Percentiles rank a stretch among this genome's conserved stretches.
phyloP scores from a whole-genome alignment of 495 filamentous ascomycete species.

The Pseudomonodictys pantanalensis region DNA sequence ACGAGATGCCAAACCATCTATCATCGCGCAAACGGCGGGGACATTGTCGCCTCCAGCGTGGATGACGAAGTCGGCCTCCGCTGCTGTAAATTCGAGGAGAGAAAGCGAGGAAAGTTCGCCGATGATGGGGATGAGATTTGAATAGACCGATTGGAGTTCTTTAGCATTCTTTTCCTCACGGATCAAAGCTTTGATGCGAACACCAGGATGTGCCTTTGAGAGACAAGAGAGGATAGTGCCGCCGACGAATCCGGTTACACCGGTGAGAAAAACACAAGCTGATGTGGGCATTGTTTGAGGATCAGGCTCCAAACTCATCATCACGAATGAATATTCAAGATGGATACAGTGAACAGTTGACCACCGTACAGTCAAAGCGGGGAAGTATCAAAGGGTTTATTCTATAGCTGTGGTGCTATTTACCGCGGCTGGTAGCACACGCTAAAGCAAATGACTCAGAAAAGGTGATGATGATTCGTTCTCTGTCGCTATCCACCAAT shows the following conservation, averaged over 20 bases:
- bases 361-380: conserved; percentile 19
- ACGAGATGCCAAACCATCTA: conserved; percentile 27
- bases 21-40: conserved; percentile 29
- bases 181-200: conserved; percentile 30
- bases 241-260: conserved; percentile 26
- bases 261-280: conserved; percentile 25
- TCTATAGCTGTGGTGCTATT: conserved; percentile 17
- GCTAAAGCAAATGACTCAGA: conserved; percentile 20
- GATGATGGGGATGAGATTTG: conserved; percentile 31
- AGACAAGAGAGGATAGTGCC: conserved; percentile 29
- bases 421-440: conserved; percentile 14
- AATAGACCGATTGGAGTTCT: conserved; percentile 31
- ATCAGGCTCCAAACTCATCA: conserved; percentile 25
- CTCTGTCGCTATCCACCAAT: conserved; percentile 10
- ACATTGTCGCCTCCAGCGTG: conserved; percentile 26
- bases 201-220: conserved; percentile 24
- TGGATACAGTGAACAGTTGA: conserved; percentile 21
- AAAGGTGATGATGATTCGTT: conserved; percentile 21
- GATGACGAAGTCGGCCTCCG: conserved; percentile 31
- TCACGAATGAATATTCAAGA: conserved; percentile 24
- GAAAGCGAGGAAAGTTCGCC: conserved; percentile 26
- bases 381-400: conserved; percentile 23
- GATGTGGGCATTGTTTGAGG: conserved; percentile 27
- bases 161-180: conserved; percentile 27
- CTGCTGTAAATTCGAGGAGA: conserved; percentile 29